Evolutionary conservation across 2,329 filamentous ascomycete species (phyloP).

Genomic region (Pseudogymnoascus sp.): DNA sequence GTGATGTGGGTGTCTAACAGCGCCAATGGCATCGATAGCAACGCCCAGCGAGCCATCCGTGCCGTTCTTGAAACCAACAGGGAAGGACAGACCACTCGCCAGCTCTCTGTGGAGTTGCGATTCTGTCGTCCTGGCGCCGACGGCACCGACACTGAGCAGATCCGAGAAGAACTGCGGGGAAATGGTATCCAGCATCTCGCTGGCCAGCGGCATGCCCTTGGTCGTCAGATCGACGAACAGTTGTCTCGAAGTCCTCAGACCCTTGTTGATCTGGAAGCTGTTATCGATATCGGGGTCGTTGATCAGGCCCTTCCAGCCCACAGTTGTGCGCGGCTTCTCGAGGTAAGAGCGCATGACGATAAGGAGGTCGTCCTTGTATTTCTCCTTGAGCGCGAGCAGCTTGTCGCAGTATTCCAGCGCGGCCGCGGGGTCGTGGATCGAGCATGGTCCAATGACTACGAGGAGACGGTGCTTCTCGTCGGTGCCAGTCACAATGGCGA

Average conservation of each 20-base stretch:
- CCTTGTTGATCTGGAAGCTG: slow-evolving; percentile 99
- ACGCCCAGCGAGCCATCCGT: slow-evolving; percentile 87
- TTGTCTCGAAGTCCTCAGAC: slow-evolving; percentile 75
- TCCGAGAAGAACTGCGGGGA: slow-evolving; percentile 95
- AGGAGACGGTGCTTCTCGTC: slow-evolving; percentile 53
- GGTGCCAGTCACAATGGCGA: slow-evolving; percentile 61
- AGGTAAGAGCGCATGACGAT: slow-evolving; percentile 98
- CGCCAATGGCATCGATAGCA: slow-evolving; percentile 90
- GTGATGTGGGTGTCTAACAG: slow-evolving; percentile 86
- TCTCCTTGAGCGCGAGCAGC: slow-evolving; percentile 73
- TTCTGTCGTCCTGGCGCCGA: slow-evolving; percentile 95
- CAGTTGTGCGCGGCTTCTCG: slow-evolving; percentile 95
- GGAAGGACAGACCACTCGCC: slow-evolving; percentile 89
- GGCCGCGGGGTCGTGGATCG: slow-evolving; percentile 87
- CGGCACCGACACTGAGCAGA: slow-evolving; percentile 80
- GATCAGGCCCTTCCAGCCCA: slow-evolving; percentile 98
- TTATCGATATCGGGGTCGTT: slow-evolving; percentile 98
- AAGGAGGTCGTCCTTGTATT: slow-evolving; percentile 80
- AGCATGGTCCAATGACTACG: slow-evolving; percentile 90
- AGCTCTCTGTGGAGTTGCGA: slow-evolving; percentile 92
- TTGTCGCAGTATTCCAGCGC: slow-evolving; percentile 89
- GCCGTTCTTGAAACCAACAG: slow-evolving; percentile 98
- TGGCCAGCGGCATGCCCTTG: slow-evolving; percentile 91
- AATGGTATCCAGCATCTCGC: slow-evolving; percentile 97
- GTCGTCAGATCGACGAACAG: slow-evolving; percentile 88